These are phyloP conservation scores for Arthrobotrys iridis DNA, from an alignment of 2,329 filamentous ascomycete genomes.

Conservation along the genomic window DNA sequence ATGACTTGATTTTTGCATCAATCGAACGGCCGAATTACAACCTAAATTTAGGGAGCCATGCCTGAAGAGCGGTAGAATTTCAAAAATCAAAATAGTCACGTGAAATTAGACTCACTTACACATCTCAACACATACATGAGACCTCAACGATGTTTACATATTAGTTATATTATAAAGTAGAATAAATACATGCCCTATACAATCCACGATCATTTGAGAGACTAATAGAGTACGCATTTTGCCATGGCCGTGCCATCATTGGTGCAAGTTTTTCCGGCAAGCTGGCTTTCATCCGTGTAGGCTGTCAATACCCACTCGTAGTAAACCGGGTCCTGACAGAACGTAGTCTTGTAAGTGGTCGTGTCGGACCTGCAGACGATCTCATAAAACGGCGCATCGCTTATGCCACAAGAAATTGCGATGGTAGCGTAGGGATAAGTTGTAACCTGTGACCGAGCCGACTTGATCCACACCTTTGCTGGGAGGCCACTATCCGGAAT, in stretches of 20 bases:
- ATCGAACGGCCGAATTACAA: not conserved
- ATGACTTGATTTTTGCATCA: not conserved
- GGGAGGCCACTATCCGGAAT: not conserved
- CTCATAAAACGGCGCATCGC: not conserved
- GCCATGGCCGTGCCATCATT: not conserved
- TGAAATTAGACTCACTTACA: too few species aligned
- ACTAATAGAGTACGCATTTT: not conserved
- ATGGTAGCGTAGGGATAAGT: not conserved
- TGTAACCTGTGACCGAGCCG: not conserved
- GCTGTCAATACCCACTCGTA: slow-evolving; percentile 21
- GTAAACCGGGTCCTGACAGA: slow-evolving; percentile 26
- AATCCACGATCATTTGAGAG: not conserved
- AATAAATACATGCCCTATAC: too few species aligned
- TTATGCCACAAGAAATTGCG: not conserved
- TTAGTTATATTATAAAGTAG: too few species aligned
- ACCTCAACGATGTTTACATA: too few species aligned
- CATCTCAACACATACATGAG: too few species aligned
- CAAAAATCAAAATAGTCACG: not conserved
- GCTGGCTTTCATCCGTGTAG: slow-evolving; percentile 9
- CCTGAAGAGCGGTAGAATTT: not conserved
- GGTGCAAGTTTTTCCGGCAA: slow-evolving; percentile 6
- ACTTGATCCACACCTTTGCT: slow-evolving; percentile 3
- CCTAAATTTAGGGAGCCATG: not conserved
- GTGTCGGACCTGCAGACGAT: not conserved
- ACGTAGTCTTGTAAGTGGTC: not conserved